Evolutionary conservation across 2,329 filamentous ascomycete genomes (phyloP).

Genomic region (Talaromyces sp.): DNA sequence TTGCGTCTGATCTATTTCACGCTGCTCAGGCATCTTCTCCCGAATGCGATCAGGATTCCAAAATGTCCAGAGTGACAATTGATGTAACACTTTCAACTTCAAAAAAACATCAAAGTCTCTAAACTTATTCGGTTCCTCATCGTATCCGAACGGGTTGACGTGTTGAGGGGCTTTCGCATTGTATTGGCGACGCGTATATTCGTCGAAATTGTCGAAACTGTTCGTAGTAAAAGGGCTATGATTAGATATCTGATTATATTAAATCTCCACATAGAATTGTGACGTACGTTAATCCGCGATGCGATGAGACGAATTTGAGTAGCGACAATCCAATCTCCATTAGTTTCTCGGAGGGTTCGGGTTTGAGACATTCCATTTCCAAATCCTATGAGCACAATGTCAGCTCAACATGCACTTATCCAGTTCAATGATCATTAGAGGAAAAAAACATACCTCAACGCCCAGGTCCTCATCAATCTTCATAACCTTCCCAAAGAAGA

Average conservation of each 20-base stretch:
- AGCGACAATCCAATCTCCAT: constrained; percentile 79
- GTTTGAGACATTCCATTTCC: constrained; percentile 82
- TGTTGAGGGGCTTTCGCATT: constrained; percentile 68
- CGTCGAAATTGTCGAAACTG: constrained; percentile 84
- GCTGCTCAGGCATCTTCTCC: constrained; percentile 78
- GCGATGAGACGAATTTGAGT: constrained; percentile 89
- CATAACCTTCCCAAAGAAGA: constrained; percentile 80
- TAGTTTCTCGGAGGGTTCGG: constrained; percentile 66
- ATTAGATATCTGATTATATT: background rate
- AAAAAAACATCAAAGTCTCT: constrained; percentile 75
- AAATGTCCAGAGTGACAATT: constrained; percentile 85
- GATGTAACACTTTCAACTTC: constrained; percentile 76
- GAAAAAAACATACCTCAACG: constrained; percentile 66
- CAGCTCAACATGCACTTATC: background rate
- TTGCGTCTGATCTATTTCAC: constrained; percentile 72
- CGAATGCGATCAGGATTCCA: constrained; percentile 81
- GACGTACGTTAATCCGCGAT: constrained; percentile 83
- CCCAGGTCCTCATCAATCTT: constrained; percentile 87
- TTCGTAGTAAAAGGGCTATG: background rate
- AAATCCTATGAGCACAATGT: constrained; percentile 60
- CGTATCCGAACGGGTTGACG: constrained; percentile 79
- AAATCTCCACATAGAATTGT: background rate
- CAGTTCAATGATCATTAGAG: background rate
- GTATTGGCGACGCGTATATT: constrained; percentile 88
- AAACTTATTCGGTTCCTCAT: constrained; percentile 70